Base-by-base conservation (phyloP, 139 green algal species). In the Pseudopediastrum boryanum region DNA sequence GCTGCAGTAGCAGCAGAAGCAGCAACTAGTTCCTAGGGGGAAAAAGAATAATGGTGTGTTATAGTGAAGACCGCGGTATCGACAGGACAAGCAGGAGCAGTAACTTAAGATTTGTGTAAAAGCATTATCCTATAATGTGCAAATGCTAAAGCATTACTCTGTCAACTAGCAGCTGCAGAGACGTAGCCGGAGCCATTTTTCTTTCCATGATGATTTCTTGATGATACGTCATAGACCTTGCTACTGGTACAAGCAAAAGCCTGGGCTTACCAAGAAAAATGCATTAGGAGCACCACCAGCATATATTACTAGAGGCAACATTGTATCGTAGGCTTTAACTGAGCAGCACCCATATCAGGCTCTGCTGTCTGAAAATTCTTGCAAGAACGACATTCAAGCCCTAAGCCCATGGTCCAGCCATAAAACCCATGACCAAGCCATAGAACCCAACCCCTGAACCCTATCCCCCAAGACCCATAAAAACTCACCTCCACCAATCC, bases 401-500 rank as follows among this genome's bases (percentile, higher is more conserved):
- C 65, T 52, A 5, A 13, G 13, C 66, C 7, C 66, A 25, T 59
- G 21, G 41, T 44, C 29, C 13, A 16, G 33, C 13, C 64, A 16
- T 41, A 58, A 39, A 52, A 27, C 29, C 8, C 70, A 44, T 42
- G 5, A 33, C 36, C 4, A 2, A 77, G 19, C 33, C 4, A 21
- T 31, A 52, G 6, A 21, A 21, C 25, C 23, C 13, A n/a, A 8
- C 29, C 6, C 35, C 52, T 38, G 4, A 43, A 44, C n/a, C 27
- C 33, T 7, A 10, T 13, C 5, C 0, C n/a, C n/a, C n/a, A n/a
- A n/a, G n/a, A n/a, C n/a, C n/a, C n/a, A n/a, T n/a, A n/a, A n/a
- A n/a, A n/a, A n/a, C 62, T 23, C 65, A 81, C 74, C 74, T 65
- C 5, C 51, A 39, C 74, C 44, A 65, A 35, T 77, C 84, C 74